Conservation (phyloP, 164 flowering plant genomes). For the Kalanchoe fedtschenkoi region DNA sequence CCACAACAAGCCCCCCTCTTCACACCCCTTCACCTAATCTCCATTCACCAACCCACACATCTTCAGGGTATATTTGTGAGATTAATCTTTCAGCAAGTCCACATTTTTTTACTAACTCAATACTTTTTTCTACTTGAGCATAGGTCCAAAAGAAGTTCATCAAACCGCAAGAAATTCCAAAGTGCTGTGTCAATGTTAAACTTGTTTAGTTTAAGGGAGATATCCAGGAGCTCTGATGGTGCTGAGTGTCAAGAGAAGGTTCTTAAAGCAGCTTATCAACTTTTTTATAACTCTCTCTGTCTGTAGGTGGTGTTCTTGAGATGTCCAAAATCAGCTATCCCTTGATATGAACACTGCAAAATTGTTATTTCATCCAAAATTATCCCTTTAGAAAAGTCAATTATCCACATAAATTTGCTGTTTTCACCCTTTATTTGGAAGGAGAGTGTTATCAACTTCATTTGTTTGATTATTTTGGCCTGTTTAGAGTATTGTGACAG, state of each 20-base stretch:
- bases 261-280: not conserved
- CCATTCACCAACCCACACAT: constrained; percentile 19
- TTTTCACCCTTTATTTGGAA: too few species aligned
- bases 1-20: constrained; percentile 19
- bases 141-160: constrained; percentile 30
- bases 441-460: too few species aligned
- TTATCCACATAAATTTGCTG: too few species aligned
- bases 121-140: constrained; percentile 17
- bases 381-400: too few species aligned
- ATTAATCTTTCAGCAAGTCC: not conserved
- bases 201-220: constrained; percentile 45
- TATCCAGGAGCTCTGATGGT: constrained; percentile 54
- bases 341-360: too few species aligned
- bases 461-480: too few species aligned
- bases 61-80: constrained; percentile 24
- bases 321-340: too few species aligned
- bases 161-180: constrained; percentile 37
- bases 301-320: too few species aligned
- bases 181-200: constrained; percentile 58
- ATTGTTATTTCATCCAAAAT: too few species aligned
- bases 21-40: constrained; percentile 15
- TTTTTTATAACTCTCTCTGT: too few species aligned
- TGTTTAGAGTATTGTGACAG: too few species aligned
- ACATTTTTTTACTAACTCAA: not conserved
- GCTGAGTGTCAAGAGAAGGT: constrained; percentile 40